A percentile compares a stretch with the other conserved stretches of the same genome.
phyloP scores from a whole-genome alignment of 352 stramenopile species.

The Globisporangium echinulatum region DNA sequence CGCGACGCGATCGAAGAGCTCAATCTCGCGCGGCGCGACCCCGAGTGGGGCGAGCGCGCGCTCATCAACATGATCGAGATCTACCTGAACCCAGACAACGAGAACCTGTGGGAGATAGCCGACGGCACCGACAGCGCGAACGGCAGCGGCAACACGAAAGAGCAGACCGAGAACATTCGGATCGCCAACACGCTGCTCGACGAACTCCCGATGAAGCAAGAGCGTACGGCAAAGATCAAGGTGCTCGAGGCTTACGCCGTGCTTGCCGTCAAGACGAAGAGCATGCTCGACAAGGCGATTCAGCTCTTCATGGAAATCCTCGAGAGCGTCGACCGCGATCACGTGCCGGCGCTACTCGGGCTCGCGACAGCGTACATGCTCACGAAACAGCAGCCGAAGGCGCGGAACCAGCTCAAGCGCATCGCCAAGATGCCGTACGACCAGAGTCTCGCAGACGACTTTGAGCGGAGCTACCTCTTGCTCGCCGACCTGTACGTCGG shows the following conservation, averaged over 20 bases:
- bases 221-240: slow-evolving; percentile 57
- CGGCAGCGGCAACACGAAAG: slow-evolving; percentile 46
- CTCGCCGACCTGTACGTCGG: slow-evolving; percentile 92
- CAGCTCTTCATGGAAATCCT: slow-evolving; percentile 89
- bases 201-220: slow-evolving; percentile 58
- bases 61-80: slow-evolving; percentile 93
- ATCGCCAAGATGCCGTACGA: slow-evolving; percentile 93
- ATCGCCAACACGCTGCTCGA: slow-evolving; percentile 86
- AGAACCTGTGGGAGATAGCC: slow-evolving; percentile 86
- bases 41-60: slow-evolving; percentile 82
- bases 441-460: slow-evolving; percentile 85
- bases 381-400: slow-evolving; percentile 89
- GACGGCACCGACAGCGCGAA: slow-evolving; percentile 9
- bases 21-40: slow-evolving; percentile 84
- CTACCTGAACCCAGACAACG: slow-evolving; percentile 92
- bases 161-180: slow-evolving; percentile 81
- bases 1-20: slow-evolving; percentile 88
- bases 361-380: slow-evolving; percentile 90
- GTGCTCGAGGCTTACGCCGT: slow-evolving; percentile 86
- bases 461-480: slow-evolving; percentile 91
- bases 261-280: slow-evolving; percentile 73
- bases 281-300: slow-evolving; percentile 86
- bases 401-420: slow-evolving; percentile 92
- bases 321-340: slow-evolving; percentile 78
- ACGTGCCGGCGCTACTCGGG: slow-evolving; percentile 88